Base-by-base conservation (phyloP, 345 rosid genomes). In the Lumnitzera racemosa region DNA sequence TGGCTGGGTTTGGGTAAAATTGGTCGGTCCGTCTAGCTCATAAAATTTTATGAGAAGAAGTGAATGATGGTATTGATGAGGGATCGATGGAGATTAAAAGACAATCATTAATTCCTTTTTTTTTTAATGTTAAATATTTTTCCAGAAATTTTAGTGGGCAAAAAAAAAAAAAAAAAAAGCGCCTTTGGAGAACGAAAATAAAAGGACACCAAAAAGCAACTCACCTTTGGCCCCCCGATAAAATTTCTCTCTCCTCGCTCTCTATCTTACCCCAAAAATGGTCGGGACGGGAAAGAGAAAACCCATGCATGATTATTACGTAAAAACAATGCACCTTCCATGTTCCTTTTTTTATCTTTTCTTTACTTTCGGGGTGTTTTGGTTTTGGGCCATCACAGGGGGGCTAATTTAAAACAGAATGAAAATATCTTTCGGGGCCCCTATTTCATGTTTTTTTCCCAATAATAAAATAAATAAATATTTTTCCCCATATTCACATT, bases 251-350 rank as follows among this genome's bases (percentile, higher is more conserved):
- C 59, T 58, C 24, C 48, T 58, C 59, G 61, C 29, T 66, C 55
- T 43, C 13, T 51, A 10, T 57, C 23, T 27, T 25, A 54, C 29
- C 36, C 24, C 53, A n/a, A n/a, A 51, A 55, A 65, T 62, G 62
- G 70, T 69, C 67, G 61, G 67, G 57, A 52, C 11, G 55, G 20
- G 16, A n/a, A 46, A 64, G 61, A 67, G 67, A 5, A 61, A 76
- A 71, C 63, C 73, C 83, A 81, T 81, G 86, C 86, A 81, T 71
- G 70, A 78, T 81, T 67, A 73, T 78, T 78, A 81, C 86, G 81
- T 78, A 76, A 69, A 77, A 69, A 64, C 62, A 73, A 68, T 69
- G 55, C 69, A 76, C 68, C 64, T 66, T 66, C 51, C 62, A 63
- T 23, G 43, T 58, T 49, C 23, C 51, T n/a, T n/a, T 13, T 46